Evolutionary conservation across 805 yeast genomes (phyloP), one percentile per base, ranked within the genome.

Genomic region (Jamesozyma jinghongensis): DNA sequence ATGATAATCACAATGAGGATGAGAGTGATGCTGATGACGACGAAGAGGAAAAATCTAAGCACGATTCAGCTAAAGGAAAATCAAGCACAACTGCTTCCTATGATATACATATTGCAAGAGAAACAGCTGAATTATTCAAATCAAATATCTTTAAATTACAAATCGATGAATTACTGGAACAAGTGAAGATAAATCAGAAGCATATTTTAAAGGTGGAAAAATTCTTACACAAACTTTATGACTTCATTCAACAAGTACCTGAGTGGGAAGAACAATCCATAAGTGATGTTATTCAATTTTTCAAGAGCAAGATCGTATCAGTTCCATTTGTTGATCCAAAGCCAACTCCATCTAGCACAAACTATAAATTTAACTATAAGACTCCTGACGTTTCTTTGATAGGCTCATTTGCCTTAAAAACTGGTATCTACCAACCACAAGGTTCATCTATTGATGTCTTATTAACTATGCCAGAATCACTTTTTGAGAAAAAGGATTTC

Each of bases 71-170:
- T 3, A 39, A 44, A 20, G 40, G 39, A 13, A 41, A 19, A 5
- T 36, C 51, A 11, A 45, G 44, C n/a, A 40, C 37, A 17, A 54
- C 58, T 17, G 51, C 56, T 17, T 79, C 92, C 0, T 88, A 85
- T 51, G 96, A 92, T 43, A 78, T 90, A 35, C 95, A 90, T 53
- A 73, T 83, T 2, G 95, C 96, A 0, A 74, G 95, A 52, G 97
- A 88, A 60, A 85, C 97, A 1, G 92, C 94, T 1, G 97, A 88
- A 60, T 66, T 90, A 35, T 92, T 88, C 76, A 86, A 88, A 56
- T 86, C 96, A 7, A 92, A 88, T 62, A 87, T 92, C 41, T 90
- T 92, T 77, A 92, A 92, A 61, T 65, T 92, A 43, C 95, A 92
- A 66, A 87, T 92, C 45, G 97, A 88, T 63, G 97, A 88, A 58